Base-by-base conservation (phyloP, 805 yeast species). In the Scheffersomyces coipomensis region DNA sequence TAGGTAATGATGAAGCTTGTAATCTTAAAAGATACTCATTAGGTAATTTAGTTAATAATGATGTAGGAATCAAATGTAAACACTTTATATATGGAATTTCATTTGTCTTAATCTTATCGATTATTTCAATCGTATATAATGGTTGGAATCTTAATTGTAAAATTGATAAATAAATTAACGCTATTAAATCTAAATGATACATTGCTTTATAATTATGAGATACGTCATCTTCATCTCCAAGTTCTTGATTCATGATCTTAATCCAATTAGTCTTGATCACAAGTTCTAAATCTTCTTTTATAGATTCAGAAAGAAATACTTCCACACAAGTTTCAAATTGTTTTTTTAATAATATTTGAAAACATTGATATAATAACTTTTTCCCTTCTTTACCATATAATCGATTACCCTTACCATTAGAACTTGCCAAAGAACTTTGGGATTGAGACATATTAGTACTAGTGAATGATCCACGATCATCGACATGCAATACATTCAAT, bases 151-250 rank as follows among this genome's bases (percentile, higher is more conserved):
- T 64, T 45, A 79, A 47, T 40, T 71, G 68, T 7, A 75, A 44
- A n/a, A 75, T 52, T 2, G 81, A 76, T 34, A 81, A 40, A 52
- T 81, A 83, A 15, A 79, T 58, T 1, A 81, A 49, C 5, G 71
- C 47, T 5, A 64, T 47, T 10, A 56, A 19, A 44, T 69, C 73
- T 19, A 57, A 27, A n/a, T 58, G n/a, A 37, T 39, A 38, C 6
- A 41, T 3, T 10, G 24, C 19, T 13, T 13, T 19, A 9, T 12
- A 17, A 12, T 31, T 31, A 13, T 22, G 8, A 7, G 22, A 23
- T 10, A 19, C 23, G 13, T 32, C 26, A 18, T 34, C 38, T 15
- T 35, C 37, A 22, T 23, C 29, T 10, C 26, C 40, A 16, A 31
- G 19, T 16, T 29, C 26, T 30, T 38, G 39, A 6, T 34, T 35